phyloP scores from a whole-genome alignment of 2,329 filamentous ascomycete genomes.

The Ramichloridium luteum region DNA sequence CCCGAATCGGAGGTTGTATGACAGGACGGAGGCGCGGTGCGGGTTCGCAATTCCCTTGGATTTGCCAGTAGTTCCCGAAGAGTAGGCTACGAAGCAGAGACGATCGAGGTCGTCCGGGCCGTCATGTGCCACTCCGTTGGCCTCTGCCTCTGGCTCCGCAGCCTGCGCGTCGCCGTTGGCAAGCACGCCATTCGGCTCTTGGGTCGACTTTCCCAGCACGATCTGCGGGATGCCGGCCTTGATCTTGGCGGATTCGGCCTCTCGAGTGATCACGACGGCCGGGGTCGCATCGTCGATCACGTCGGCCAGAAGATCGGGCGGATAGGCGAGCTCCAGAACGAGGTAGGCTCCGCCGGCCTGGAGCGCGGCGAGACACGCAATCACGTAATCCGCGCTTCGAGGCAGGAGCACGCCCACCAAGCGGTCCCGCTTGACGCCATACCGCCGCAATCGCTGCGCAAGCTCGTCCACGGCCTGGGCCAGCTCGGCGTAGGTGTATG shows the following conservation, averaged over 20 bases:
- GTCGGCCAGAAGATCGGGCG: conserved; percentile 58
- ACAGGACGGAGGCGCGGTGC: conserved; percentile 53
- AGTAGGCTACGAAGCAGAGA: conserved; percentile 70
- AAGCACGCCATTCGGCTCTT: conserved; percentile 18
- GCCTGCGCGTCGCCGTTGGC: conserved; percentile 19
- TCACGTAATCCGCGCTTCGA: conserved; percentile 66
- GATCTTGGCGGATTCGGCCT: conserved; percentile 52
- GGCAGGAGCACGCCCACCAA: conserved; percentile 65
- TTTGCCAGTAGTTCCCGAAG: conserved; percentile 63
- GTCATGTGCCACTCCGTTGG: conserved; percentile 21
- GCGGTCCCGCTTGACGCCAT: conserved; percentile 60
- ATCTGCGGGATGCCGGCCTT: conserved; percentile 52
- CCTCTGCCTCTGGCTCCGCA: background rate
- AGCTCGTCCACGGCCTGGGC: conserved; percentile 55
- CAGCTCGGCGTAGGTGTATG: conserved; percentile 61
- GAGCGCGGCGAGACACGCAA: conserved; percentile 65
- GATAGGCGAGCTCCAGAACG: conserved; percentile 69
- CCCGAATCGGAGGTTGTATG: conserved; percentile 60
- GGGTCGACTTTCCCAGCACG: conserved; percentile 44
- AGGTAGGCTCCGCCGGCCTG: conserved; percentile 69
- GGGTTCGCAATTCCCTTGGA: conserved; percentile 77
- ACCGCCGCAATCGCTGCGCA: conserved; percentile 48
- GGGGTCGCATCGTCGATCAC: conserved; percentile 66
- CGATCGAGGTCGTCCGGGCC: conserved; percentile 56
- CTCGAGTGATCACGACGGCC: conserved; percentile 56